Evolutionary conservation across 1,284 basidiomycete species (phyloP).

Genomic region (Dichomitus squalens): DNA sequence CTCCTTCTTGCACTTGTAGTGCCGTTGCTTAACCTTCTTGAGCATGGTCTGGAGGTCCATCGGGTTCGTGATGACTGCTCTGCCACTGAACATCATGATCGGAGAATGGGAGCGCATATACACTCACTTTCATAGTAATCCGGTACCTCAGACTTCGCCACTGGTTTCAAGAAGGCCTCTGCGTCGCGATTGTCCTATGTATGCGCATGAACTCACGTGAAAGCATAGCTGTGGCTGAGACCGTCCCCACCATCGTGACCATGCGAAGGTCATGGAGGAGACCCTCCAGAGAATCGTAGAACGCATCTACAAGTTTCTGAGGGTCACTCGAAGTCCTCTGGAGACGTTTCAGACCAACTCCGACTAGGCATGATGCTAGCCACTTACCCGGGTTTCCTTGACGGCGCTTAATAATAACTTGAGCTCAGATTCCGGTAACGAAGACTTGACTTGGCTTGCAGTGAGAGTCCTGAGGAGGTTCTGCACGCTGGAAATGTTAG

Average conservation of each 20-base stretch:
- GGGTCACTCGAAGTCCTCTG: constrained; percentile 64
- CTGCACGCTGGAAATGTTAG: constrained; percentile 38
- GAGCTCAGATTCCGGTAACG: constrained; percentile 61
- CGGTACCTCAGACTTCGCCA: constrained; percentile 83
- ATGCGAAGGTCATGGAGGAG: constrained; percentile 82
- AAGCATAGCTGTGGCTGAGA: constrained; percentile 14
- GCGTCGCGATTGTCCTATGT: constrained; percentile 83
- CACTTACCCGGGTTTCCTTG: constrained; percentile 74
- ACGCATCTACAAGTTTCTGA: constrained; percentile 80
- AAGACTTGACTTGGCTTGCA: constrained; percentile 59
- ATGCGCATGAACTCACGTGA: constrained; percentile 18
- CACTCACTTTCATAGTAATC: constrained; percentile 85
- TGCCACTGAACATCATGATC: constrained; percentile 1
- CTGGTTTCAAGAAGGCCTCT: constrained; percentile 87
- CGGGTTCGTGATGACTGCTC: constrained; percentile 80
- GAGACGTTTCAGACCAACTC: constrained; percentile 3
- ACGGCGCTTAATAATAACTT: constrained; percentile 72
- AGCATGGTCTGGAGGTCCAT: constrained; percentile 96
- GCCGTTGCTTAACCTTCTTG: constrained; percentile 88
- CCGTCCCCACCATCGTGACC: constrained; percentile 62
- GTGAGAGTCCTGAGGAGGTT: constrained; percentile 80
- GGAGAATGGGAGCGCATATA: neutral
- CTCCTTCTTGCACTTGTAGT: constrained; percentile 92
- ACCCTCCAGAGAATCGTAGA: constrained; percentile 90
- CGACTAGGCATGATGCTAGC: constrained; percentile 14